Evolutionary conservation across 345 rosid genomes (phyloP).

Genomic region (Syzygium oleosum): DNA sequence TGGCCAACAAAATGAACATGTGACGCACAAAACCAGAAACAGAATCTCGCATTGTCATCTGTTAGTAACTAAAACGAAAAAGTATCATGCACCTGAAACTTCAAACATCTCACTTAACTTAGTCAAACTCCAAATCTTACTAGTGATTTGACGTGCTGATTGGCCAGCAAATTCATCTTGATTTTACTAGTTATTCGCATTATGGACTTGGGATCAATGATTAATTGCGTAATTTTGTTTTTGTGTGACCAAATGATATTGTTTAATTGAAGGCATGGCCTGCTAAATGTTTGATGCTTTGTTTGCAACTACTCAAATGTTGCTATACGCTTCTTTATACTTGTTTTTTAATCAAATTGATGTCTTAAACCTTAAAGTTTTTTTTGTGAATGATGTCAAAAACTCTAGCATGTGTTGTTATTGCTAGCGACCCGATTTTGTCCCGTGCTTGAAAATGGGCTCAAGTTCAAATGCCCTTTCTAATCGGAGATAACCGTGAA

Average conservation of each 20-base stretch:
- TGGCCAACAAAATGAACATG: too few relatives aligned
- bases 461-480: too few relatives aligned
- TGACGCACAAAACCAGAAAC: too few relatives aligned
- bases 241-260: neutral
- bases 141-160: neutral
- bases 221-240: too few relatives aligned
- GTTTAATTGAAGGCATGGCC: neutral
- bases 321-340: neutral
- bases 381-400: neutral
- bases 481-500: too few relatives aligned
- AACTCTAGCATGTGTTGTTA: neutral
- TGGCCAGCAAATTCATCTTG: neutral
- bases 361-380: neutral
- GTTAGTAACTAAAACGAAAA: too few relatives aligned
- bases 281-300: neutral
- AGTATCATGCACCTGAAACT: too few relatives aligned
- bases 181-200: neutral
- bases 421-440: slow-evolving; percentile 3
- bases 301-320: neutral
- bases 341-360: neutral
- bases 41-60: too few relatives aligned
- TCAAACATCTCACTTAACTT: too few relatives aligned
- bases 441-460: too few relatives aligned
- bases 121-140: too few relatives aligned
- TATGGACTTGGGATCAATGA: neutral